These are phyloP conservation scores for Podospora appendiculata DNA, from an alignment of 495 filamentous ascomycete species.

Conservation along the genomic window DNA sequence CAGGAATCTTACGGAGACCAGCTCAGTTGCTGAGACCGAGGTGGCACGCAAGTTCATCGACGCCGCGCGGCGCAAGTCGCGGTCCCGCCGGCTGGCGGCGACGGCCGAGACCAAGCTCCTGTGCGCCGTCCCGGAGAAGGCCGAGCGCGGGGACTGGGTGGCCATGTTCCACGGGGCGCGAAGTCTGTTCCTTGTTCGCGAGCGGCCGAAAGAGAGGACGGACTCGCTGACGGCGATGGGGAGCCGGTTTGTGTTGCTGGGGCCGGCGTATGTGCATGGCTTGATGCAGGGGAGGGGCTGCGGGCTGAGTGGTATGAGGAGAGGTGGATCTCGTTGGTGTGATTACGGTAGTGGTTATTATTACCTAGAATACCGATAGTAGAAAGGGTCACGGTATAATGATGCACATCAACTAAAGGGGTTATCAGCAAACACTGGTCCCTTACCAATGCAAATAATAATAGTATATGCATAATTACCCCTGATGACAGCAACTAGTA, in stretches of 20 bases:
- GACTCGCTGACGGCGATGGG: too few species aligned
- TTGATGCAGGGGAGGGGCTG: slow-evolving; percentile 2
- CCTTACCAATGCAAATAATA: too few species aligned
- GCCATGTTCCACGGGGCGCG: slow-evolving; percentile 1
- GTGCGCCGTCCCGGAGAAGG: slow-evolving; percentile 1
- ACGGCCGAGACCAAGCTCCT: not conserved
- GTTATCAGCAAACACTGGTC: too few species aligned
- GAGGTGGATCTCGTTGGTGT: not conserved
- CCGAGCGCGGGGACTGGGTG: slow-evolving; percentile 1
- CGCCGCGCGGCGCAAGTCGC: slow-evolving; percentile 1
- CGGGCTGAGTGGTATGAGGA: not conserved
- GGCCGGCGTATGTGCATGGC: slow-evolving; percentile 3
- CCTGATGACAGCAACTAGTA: too few species aligned
- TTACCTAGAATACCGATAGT: too few species aligned
- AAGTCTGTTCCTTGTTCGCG: not conserved
- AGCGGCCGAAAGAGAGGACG: not conserved
- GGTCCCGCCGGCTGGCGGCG: not conserved
- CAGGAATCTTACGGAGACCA: not conserved
- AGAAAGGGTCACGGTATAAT: too few species aligned
- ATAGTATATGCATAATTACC: too few species aligned
- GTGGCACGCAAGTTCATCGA: slow-evolving; percentile 2
- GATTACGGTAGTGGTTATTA: too few species aligned
- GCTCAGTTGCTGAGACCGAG: not conserved
- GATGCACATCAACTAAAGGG: too few species aligned
- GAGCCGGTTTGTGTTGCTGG: not conserved